Evolutionary conservation across 2,329 filamentous ascomycete genomes (phyloP).

Genomic region (Penicillium sp.): DNA sequence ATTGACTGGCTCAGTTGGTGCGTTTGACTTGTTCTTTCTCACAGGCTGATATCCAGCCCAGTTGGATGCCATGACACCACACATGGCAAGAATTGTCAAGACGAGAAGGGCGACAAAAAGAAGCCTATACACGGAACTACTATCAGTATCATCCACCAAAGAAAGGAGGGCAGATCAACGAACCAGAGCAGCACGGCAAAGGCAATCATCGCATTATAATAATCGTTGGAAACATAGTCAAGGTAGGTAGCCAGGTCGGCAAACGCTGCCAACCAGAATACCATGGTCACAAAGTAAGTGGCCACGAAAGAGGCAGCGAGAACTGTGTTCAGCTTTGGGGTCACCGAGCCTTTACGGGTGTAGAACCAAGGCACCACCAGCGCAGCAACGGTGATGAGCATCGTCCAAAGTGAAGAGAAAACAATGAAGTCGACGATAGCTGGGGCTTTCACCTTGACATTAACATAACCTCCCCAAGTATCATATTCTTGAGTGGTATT

Average conservation of each 20-base stretch:
- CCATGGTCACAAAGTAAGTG: conserved; percentile 30
- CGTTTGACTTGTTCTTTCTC: conserved; percentile 5
- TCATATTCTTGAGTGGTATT: neutral
- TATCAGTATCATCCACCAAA: neutral
- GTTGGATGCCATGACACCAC: conserved; percentile 28
- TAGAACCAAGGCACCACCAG: conserved; percentile 24
- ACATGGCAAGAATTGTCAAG: conserved; percentile 29
- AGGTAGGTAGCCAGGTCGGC: conserved; percentile 26
- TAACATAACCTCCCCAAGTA: conserved; percentile 6
- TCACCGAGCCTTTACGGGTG: conserved; percentile 15
- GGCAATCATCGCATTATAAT: conserved; percentile 28
- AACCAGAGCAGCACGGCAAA: conserved; percentile 27
- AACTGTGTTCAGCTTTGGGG: conserved; percentile 20
- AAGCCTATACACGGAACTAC: conserved; percentile 19
- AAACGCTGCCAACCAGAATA: conserved; percentile 35
- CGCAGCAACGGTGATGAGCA: conserved; percentile 22
- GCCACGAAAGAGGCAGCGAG: conserved; percentile 21
- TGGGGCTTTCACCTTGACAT: conserved; percentile 17
- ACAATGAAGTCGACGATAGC: conserved; percentile 25
- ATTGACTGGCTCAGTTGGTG: conserved; percentile 3
- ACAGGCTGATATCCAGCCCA: conserved; percentile 29
- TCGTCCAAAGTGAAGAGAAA: conserved; percentile 30
- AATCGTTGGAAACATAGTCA: conserved; percentile 9
- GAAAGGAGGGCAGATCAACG: neutral
- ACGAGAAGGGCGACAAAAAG: conserved; percentile 31